A percentile compares a stretch with the other conserved stretches of the same genome.
Conservation (phyloP, 352 stramenopile genomes). For the Phytophthora multivora region DNA sequence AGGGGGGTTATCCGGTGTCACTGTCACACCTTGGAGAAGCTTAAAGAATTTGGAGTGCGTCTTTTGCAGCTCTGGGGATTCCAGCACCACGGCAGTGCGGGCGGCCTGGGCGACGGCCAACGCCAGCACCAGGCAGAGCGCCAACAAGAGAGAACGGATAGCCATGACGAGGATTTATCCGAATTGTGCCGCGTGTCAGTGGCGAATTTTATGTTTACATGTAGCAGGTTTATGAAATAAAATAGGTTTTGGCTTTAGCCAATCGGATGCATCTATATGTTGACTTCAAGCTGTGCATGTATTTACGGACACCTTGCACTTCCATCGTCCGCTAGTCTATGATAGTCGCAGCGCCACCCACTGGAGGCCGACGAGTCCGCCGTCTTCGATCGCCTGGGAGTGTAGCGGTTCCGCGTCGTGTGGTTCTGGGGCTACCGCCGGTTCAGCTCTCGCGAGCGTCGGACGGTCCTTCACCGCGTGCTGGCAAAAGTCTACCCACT, state of each 20-base stretch:
- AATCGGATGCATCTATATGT: too few relatives aligned
- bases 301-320: not conserved
- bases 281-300: not conserved
- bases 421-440: constrained; percentile 2
- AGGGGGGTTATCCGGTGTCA: not conserved
- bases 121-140: constrained; percentile 22
- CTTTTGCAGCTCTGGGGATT: constrained; percentile 58
- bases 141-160: constrained; percentile 16
- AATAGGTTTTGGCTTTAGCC: constrained; percentile 9
- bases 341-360: constrained; percentile 16
- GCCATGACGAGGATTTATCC: constrained; percentile 30
- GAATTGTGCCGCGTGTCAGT: constrained; percentile 29
- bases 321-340: constrained; percentile 5
- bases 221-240: not conserved
- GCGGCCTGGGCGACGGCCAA: constrained; percentile 34
- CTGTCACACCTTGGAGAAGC: constrained; percentile 52
- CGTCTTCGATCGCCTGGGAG: constrained; percentile 19
- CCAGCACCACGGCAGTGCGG: constrained; percentile 75
- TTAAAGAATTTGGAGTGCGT: constrained; percentile 83
- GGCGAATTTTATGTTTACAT: not conserved
- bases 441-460: constrained; percentile 12
- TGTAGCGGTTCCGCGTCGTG: constrained; percentile 3
- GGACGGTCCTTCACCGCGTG: constrained; percentile 1
- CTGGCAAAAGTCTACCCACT: constrained; percentile 9
- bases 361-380: constrained; percentile 10